Conservation (phyloP, 2,329 filamentous ascomycete genomes). For the Claviceps fusiformis region DNA sequence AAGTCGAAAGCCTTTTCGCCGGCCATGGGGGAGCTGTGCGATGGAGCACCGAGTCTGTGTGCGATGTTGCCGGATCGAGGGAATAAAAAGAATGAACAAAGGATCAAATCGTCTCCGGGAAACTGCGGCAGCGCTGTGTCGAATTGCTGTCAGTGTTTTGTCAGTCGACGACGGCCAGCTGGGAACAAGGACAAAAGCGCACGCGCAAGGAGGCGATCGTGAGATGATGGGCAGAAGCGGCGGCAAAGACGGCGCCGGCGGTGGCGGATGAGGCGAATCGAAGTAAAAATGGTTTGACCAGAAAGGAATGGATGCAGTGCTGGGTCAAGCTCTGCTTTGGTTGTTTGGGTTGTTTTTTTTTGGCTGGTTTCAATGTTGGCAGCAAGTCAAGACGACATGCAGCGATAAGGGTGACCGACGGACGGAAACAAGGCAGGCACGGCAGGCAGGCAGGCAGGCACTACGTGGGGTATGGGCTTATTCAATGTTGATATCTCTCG, state of each 20-base stretch:
- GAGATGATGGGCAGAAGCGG: neutral
- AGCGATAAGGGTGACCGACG: neutral
- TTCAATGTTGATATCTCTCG: too few relatives aligned
- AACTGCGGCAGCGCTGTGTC: neutral
- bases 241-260: neutral
- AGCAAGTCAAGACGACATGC: neutral
- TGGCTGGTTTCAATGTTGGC: neutral
- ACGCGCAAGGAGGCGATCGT: neutral
- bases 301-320: neutral
- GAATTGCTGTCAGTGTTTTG: neutral
- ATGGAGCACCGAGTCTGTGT: neutral
- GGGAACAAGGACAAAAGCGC: neutral
- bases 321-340: neutral
- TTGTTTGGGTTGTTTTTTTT: neutral
- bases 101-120: neutral
- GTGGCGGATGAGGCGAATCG: neutral
- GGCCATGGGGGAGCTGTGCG: slow-evolving; percentile 1
- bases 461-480: too few relatives aligned
- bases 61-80: neutral
- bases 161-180: neutral
- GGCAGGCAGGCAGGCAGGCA: too few relatives aligned
- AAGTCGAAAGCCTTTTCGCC: neutral
- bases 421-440: too few relatives aligned
- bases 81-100: neutral
- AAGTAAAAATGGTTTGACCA: neutral